Evolutionary conservation across 495 filamentous ascomycete species (phyloP), one percentile per base, ranked within the genome.

Genomic region (Haplographium delicatum): DNA sequence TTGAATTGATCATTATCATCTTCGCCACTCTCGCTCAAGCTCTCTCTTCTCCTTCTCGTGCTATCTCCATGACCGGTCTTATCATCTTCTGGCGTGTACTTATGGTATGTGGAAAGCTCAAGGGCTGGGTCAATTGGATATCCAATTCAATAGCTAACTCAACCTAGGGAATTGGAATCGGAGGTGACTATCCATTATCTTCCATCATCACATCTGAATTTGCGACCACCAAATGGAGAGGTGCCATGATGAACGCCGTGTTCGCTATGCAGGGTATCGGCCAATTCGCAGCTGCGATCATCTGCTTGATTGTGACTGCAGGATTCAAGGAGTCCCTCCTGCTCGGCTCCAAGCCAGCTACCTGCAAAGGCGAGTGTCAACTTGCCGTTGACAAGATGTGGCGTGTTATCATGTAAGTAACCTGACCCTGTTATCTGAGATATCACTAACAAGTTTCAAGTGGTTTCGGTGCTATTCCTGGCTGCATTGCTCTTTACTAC

Each of bases 41-140:
- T 37, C 72, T 94, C 38, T 64, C 81, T n/a, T 81, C 84, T 7
- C 65, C 68, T 23, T 88, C 85, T n/a, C 73, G 71, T 10, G 77
- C 80, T 2, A 78, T 90, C 46, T 76, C 84, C 25, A 80, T 94
- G 45, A 73, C 84, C 41, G 89, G 89, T 45, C 54, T 91, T 47
- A 74, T 94, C 37, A 80, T 91, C 63, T 95, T 95, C 75, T 95
- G 89, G 89, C 83, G 89, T 65, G 79, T 94, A 0, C 61, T 95
- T 6, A 89, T 91, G 82, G 58, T 44, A 76, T 78, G 15, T 35
- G 35, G 11, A 34, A n/a, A 26, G n/a, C 25, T 13, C 28, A 16
- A 25, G 11, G 10, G 27, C 7, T 13, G 18, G 4, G 16, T 37
- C 39, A 51, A 40, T 18, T 9, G 16, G 19, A 27, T n/a, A n/a